Evolutionary conservation across 129 eudicot genomes (phyloP).

Genomic region (Centella asiatica): DNA sequence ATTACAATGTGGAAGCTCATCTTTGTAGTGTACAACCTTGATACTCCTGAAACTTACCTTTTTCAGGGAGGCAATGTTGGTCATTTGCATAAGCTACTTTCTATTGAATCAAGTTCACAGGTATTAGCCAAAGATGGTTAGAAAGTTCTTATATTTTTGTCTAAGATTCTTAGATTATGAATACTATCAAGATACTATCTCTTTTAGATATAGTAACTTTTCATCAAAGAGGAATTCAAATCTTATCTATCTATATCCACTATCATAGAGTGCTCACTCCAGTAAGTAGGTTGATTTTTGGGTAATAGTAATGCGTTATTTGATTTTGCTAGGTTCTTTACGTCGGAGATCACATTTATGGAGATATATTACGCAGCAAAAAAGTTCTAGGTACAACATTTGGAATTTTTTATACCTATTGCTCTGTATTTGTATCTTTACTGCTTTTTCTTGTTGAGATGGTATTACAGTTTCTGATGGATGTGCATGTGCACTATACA

Average conservation of each 20-base stretch:
- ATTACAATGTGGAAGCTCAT: not conserved
- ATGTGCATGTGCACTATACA: not conserved
- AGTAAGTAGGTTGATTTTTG: not conserved
- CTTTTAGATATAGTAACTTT: no score
- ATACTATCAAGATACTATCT: not conserved
- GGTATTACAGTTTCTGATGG: not conserved
- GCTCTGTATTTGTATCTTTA: not conserved
- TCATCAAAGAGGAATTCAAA: no score
- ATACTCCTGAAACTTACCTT: slow-evolving; percentile 8
- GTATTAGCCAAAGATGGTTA: slow-evolving; percentile 25
- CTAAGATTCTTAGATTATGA: not conserved
- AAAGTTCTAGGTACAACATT: slow-evolving; percentile 66
- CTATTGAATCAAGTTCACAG: slow-evolving; percentile 90
- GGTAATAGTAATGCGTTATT: slow-evolving; percentile 13
- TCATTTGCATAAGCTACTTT: slow-evolving; percentile 84
- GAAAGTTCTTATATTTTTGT: not conserved
- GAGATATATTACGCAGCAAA: slow-evolving; percentile 95
- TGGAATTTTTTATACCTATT: not conserved
- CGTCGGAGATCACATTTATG: slow-evolving; percentile 97
- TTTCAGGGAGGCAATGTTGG: slow-evolving; percentile 97
- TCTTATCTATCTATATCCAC: no score
- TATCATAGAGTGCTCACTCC: not conserved
- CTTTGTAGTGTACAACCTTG: not conserved
- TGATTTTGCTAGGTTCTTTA: slow-evolving; percentile 63
- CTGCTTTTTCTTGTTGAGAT: not conserved